Base-by-base conservation (phyloP, 139 green algal genomes). In the Closterium sp. region DNA sequence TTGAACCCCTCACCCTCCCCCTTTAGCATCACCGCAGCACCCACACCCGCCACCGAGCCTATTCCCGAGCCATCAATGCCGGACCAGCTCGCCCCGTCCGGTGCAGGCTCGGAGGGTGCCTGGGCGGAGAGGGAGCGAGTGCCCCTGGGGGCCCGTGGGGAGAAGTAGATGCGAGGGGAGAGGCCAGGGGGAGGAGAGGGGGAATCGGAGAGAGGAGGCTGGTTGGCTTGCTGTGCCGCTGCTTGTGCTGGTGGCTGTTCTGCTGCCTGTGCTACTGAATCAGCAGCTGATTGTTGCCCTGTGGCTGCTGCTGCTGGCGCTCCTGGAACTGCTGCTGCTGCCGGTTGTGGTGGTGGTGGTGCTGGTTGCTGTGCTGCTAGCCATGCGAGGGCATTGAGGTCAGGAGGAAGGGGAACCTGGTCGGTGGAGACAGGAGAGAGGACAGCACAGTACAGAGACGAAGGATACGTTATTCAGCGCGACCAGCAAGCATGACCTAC, bases 111-210 rank as follows among this genome's bases (percentile, higher is more conserved):
- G 87, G 34, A 86, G 30, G 22, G 70, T 10, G 17, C n/a, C 21
- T 92, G 29, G 19, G n/a, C 86, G 10, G 21, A 89, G 31, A 31
- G 31, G 21, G 28, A 27, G 28, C 32, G 32, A 13, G 88, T 86
- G 32, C 91, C 91, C 32, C 88, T 31, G 32, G 92, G 88, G 21
- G 86, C 45, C 6, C 92, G 28, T 0, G 62, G 88, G 85, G 88
- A 92, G 45, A 94, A 90, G 86, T 94, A 94, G 11, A 90, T 22
- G 70, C 21, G 50, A 3, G 91, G 91, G 42, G 87, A 34, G 21
- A 92, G 91, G n/a, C 13, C 62, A 79, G 42, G 34, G 88, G 34
- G 29, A 31, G 27, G 73, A 0, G 84, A 30, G 32, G 30, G 32
- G 29, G 13, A 89, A 70, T 31, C 88, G 89, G 28, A 88, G 7